phyloP scores from a whole-genome alignment of 2,329 filamentous ascomycete species.

The Xylariales sp. region DNA sequence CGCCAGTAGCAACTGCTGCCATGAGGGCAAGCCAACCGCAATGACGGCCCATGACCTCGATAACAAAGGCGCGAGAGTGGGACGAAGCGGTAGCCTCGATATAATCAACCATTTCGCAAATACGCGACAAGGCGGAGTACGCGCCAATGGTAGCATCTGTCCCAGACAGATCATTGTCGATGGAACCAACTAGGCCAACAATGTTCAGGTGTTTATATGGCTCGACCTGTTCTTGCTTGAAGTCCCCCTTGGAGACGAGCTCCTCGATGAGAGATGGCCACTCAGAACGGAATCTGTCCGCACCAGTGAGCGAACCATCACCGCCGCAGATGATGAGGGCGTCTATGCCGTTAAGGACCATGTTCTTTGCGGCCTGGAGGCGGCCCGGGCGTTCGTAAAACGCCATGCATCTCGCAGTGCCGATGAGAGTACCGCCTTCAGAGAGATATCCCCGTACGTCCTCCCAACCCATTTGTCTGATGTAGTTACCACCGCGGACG shows the following conservation, averaged over 20 bases:
- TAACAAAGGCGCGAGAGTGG: slow-evolving; percentile 95
- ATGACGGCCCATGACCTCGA: slow-evolving; percentile 98
- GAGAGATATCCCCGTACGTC: slow-evolving; percentile 95
- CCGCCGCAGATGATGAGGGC: slow-evolving; percentile 97
- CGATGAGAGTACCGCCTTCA: slow-evolving; percentile 94
- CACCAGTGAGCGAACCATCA: slow-evolving; percentile 94
- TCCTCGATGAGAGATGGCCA: slow-evolving; percentile 91
- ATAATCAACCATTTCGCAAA: slow-evolving; percentile 95
- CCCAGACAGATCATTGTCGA: slow-evolving; percentile 97
- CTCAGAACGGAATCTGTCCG: slow-evolving; percentile 90
- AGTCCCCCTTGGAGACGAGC: slow-evolving; percentile 78
- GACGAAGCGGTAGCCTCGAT: slow-evolving; percentile 96
- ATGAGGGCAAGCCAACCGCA: slow-evolving; percentile 98
- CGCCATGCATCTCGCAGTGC: slow-evolving; percentile 90
- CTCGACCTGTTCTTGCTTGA: slow-evolving; percentile 76
- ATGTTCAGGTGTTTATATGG: slow-evolving; percentile 93
- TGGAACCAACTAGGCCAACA: slow-evolving; percentile 94
- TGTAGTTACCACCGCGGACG: slow-evolving; percentile 88
- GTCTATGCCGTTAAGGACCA: slow-evolving; percentile 92
- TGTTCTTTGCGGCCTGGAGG: slow-evolving; percentile 88
- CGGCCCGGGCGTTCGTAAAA: slow-evolving; percentile 92
- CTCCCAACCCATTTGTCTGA: slow-evolving; percentile 88
- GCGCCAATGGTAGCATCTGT: slow-evolving; percentile 98
- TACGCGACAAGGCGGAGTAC: slow-evolving; percentile 91
- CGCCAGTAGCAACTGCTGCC: slow-evolving; percentile 93